Conservation (phyloP, 2,329 filamentous ascomycete species). For the Aspergillus sp. region DNA sequence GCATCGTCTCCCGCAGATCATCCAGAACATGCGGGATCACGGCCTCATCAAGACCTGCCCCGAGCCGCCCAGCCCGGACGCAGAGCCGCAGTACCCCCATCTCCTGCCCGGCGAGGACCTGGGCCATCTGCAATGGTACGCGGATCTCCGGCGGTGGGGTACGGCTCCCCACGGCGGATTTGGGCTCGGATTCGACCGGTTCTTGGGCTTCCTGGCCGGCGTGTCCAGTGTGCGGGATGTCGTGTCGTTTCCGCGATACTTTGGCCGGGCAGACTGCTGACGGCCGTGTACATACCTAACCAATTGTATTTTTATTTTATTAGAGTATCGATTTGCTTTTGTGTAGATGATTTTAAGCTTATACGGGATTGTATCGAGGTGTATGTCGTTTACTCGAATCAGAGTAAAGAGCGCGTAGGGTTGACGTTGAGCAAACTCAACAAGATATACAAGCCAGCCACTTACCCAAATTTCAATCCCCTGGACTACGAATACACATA, state of each 20-base stretch:
- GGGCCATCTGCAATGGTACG: slow-evolving; percentile 74
- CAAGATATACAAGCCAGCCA: too few relatives aligned
- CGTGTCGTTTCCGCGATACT: slow-evolving; percentile 76
- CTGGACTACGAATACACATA: too few relatives aligned
- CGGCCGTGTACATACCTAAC: background rate
- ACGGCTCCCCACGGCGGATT: slow-evolving; percentile 89
- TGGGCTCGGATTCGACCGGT: slow-evolving; percentile 82
- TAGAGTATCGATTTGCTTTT: background rate
- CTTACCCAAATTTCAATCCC: too few relatives aligned
- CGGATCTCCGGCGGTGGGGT: slow-evolving; percentile 85
- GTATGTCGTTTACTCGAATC: background rate
- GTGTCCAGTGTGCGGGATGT: slow-evolving; percentile 80
- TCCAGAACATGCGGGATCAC: slow-evolving; percentile 67
- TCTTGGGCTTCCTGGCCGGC: slow-evolving; percentile 79
- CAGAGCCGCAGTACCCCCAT: slow-evolving; percentile 32
- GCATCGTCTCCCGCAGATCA: slow-evolving; percentile 66
- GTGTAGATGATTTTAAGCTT: background rate
- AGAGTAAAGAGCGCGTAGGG: too few relatives aligned
- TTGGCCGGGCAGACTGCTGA: slow-evolving; percentile 53
- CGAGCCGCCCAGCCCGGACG: background rate
- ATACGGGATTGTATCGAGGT: background rate
- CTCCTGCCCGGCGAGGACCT: slow-evolving; percentile 38
- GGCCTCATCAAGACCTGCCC: slow-evolving; percentile 51
- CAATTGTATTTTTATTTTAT: background rate
- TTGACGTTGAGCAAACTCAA: too few relatives aligned